Conservation (phyloP, 2,329 filamentous ascomycete genomes). For the Colletotrichum sp. region DNA sequence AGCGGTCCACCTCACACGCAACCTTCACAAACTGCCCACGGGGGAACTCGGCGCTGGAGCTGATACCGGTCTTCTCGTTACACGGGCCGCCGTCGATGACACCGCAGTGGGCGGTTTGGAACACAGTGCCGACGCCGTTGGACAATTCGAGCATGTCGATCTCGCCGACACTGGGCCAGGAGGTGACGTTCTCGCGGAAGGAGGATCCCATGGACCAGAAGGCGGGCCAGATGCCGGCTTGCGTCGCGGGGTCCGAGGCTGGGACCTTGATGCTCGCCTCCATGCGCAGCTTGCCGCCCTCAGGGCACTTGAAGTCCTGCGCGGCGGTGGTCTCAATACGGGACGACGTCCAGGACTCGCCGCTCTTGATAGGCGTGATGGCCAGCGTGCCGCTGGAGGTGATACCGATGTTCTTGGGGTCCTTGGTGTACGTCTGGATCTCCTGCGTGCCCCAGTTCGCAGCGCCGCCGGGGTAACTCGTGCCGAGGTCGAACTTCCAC, state of each 20-base stretch:
- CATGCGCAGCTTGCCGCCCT: slow-evolving; percentile 39
- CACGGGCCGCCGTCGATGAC: slow-evolving; percentile 42
- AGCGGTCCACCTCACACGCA: slow-evolving; percentile 37
- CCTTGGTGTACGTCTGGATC: slow-evolving; percentile 49
- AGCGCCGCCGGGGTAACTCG: slow-evolving; percentile 49
- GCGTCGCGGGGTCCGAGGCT: slow-evolving; percentile 23
- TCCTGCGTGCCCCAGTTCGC: slow-evolving; percentile 55
- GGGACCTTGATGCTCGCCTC: slow-evolving; percentile 44
- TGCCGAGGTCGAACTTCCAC: slow-evolving; percentile 51
- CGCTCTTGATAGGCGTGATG: slow-evolving; percentile 30
- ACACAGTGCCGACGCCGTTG: slow-evolving; percentile 40
- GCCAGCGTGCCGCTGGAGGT: slow-evolving; percentile 28
- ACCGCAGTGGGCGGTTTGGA: slow-evolving; percentile 49
- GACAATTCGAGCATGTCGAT: slow-evolving; percentile 50
- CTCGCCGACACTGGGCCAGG: slow-evolving; percentile 49
- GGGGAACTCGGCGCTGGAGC: slow-evolving; percentile 22
- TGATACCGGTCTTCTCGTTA: slow-evolving; percentile 43
- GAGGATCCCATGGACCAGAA: slow-evolving; percentile 49
- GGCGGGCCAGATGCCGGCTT: slow-evolving; percentile 50
- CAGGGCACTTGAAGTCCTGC: slow-evolving; percentile 37
- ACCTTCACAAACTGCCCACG: slow-evolving; percentile 37
- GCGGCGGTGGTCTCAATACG: slow-evolving; percentile 44
- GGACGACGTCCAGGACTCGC: slow-evolving; percentile 45
- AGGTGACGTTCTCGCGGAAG: slow-evolving; percentile 41
- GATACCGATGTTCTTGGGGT: slow-evolving; percentile 43